Evolutionary conservation across 768 basidiomycete species (phyloP).

Genomic region (Phanerochaete sordida): DNA sequence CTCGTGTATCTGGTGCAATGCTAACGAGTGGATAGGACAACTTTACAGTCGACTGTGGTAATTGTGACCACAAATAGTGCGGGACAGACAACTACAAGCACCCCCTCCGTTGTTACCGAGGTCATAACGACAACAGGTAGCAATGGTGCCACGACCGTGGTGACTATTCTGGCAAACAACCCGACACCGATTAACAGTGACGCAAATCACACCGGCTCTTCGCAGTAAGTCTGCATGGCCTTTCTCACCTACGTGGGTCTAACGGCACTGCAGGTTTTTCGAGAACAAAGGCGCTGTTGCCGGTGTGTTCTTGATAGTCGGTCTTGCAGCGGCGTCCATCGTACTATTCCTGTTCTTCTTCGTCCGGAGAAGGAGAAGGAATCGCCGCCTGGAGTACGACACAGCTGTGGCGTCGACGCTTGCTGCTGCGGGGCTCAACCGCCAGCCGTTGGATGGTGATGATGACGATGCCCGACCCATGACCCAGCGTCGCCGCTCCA

Average conservation of each 20-base stretch:
- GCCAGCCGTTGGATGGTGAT: constrained; percentile 66
- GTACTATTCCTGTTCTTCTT: constrained; percentile 70
- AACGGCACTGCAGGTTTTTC: constrained; percentile 61
- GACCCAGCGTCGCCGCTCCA: constrained; percentile 18
- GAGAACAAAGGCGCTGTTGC: constrained; percentile 85
- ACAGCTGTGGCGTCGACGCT: constrained; percentile 68
- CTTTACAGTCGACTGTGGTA: constrained; percentile 40
- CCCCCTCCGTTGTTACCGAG: constrained; percentile 57
- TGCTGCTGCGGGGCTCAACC: constrained; percentile 67
- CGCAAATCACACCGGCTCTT: constrained; percentile 37
- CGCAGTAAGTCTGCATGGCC: constrained; percentile 43
- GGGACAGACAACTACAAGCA: constrained; percentile 45
- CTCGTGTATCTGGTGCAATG: background rate
- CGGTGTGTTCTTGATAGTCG: constrained; percentile 88
- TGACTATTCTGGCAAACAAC: constrained; percentile 65
- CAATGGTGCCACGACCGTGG: constrained; percentile 50
- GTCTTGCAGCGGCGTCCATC: constrained; percentile 69
- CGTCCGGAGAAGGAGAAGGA: constrained; percentile 60
- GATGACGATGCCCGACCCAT: constrained; percentile 37
- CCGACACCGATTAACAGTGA: constrained; percentile 55
- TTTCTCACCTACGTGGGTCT: background rate
- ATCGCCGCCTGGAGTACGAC: constrained; percentile 61
- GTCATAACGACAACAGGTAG: constrained; percentile 49
- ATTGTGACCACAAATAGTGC: constrained; percentile 57
- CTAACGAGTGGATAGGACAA: constrained; percentile 12